phyloP scores from a whole-genome alignment of 2,329 filamentous ascomycete species.

The Bisporella sp. region DNA sequence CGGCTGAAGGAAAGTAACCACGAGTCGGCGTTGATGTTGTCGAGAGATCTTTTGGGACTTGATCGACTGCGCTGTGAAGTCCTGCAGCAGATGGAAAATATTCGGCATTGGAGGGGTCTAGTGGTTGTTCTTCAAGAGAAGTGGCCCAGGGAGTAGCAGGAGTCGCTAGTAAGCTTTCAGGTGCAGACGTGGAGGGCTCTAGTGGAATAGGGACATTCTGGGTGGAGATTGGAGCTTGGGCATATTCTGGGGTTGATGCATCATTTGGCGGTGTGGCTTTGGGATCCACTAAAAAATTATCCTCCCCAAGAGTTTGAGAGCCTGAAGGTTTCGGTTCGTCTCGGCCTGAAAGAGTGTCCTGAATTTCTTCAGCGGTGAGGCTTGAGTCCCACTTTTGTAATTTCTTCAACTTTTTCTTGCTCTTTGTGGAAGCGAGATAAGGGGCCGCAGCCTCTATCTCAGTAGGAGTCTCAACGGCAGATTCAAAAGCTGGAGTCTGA shows the following conservation, averaged over 20 bases:
- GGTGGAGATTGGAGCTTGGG: too few relatives aligned
- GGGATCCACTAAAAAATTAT: too few relatives aligned
- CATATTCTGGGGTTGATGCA: too few relatives aligned
- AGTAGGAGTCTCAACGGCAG: too few relatives aligned
- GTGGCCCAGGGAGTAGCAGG: slow-evolving; percentile 7
- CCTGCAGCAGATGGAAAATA: slow-evolving; percentile 9
- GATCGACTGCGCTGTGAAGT: not conserved
- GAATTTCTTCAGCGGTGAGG: not conserved
- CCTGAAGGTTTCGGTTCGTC: too few relatives aligned
- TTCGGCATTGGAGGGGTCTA: slow-evolving; percentile 7
- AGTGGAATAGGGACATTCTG: too few relatives aligned
- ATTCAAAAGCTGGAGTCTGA: slow-evolving; percentile 5
- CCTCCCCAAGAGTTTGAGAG: too few relatives aligned
- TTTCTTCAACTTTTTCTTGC: slow-evolving; percentile 15
- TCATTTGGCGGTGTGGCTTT: too few relatives aligned
- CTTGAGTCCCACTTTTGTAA: slow-evolving; percentile 3
- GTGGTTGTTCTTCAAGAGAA: slow-evolving; percentile 2
- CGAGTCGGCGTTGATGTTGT: too few relatives aligned
- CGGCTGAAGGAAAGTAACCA: slow-evolving; percentile 5
- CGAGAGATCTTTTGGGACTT: too few relatives aligned
- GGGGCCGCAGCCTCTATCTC: too few relatives aligned
- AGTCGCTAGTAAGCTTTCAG: slow-evolving; percentile 16
- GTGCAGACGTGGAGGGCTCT: slow-evolving; percentile 10
- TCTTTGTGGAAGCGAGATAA: not conserved
- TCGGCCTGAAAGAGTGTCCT: too few relatives aligned